Evolutionary conservation across 2,329 filamentous ascomycete species (phyloP).

Genomic region (Domatiomyces globalis): DNA sequence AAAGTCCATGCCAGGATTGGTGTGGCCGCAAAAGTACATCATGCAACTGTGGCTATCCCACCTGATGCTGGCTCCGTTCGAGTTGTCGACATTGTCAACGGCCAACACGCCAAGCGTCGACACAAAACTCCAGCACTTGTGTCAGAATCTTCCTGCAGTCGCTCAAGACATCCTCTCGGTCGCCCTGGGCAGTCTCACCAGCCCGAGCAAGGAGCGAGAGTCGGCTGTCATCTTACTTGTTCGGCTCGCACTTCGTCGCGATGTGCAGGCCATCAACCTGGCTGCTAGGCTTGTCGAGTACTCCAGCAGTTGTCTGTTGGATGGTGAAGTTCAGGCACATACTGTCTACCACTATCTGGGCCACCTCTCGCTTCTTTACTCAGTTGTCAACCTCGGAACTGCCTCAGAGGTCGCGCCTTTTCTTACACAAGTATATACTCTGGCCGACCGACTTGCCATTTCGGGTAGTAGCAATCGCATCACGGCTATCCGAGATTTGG

Average conservation of each 20-base stretch:
- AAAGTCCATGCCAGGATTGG: conserved; percentile 31
- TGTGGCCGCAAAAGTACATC: conserved; percentile 82
- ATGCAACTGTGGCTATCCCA: conserved; percentile 79
- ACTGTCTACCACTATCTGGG: conserved; percentile 67
- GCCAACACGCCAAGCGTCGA: conserved; percentile 1
- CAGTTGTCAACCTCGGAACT: conserved; percentile 56
- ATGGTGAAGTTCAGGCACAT: conserved; percentile 25
- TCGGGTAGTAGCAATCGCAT: conserved; percentile 21
- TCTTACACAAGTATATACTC: conserved; percentile 50
- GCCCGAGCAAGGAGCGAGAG: conserved; percentile 74
- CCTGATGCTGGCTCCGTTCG: conserved; percentile 73
- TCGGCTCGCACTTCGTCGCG: conserved; percentile 63
- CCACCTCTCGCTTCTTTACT: conserved; percentile 63
- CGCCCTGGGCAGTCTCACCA: conserved; percentile 55
- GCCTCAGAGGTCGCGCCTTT: conserved; percentile 59
- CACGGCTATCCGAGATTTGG: conserved; percentile 48
- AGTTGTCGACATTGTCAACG: conserved; percentile 68
- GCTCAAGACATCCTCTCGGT: conserved; percentile 56
- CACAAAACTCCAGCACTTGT: conserved; percentile 22
- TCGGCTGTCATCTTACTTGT: conserved; percentile 75
- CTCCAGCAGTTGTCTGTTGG: conserved; percentile 49
- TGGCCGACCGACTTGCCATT: conserved; percentile 46
- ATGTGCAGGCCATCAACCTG: conserved; percentile 71
- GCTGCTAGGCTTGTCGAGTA: conserved; percentile 55
- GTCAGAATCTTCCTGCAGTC: conserved; percentile 54